These are phyloP conservation scores for Corrigiola litoralis DNA, from an alignment of 179 eudicot genomes.

Conservation along the genomic window DNA sequence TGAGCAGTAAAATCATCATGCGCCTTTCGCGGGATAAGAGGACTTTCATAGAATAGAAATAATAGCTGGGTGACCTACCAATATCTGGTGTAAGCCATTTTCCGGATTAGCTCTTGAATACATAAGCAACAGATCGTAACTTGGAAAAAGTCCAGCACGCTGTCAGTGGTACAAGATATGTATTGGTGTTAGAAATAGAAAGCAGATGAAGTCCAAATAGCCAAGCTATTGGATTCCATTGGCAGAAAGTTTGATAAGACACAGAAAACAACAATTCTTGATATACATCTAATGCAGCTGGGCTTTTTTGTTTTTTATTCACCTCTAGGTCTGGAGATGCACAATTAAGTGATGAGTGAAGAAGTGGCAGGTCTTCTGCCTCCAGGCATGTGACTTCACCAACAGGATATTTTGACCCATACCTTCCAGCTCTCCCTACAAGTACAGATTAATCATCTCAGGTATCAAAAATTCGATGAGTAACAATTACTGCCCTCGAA, in stretches of 20 bases:
- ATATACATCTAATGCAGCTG: not conserved
- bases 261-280: not conserved
- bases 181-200: not conserved
- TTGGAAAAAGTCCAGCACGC: conserved; percentile 91
- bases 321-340: conserved; percentile 89
- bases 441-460: conserved; percentile 14
- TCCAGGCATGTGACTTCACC: conserved; percentile 95
- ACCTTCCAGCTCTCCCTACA: conserved; percentile 98
- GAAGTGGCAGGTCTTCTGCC: conserved; percentile 66
- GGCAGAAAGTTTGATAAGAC: not conserved
- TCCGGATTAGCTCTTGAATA: conserved; percentile 64
- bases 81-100: conserved; percentile 58
- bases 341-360: conserved; percentile 61
- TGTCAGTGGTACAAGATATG: conserved; percentile 33
- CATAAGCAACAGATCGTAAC: conserved; percentile 77
- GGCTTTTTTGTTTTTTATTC: not conserved
- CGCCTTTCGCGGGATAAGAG: not conserved
- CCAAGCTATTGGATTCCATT: not conserved
- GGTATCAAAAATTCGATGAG: not conserved
- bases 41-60: not conserved
- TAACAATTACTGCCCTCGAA: not conserved
- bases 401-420: conserved; percentile 72
- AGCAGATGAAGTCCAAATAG: not conserved
- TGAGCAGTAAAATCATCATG: too few species aligned
- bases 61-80: conserved; percentile 41